Evolutionary conservation across 2,329 filamentous ascomycete genomes (phyloP), one percentile per base, ranked within the genome.

Genomic region (Fragosphaeria purpurea): DNA sequence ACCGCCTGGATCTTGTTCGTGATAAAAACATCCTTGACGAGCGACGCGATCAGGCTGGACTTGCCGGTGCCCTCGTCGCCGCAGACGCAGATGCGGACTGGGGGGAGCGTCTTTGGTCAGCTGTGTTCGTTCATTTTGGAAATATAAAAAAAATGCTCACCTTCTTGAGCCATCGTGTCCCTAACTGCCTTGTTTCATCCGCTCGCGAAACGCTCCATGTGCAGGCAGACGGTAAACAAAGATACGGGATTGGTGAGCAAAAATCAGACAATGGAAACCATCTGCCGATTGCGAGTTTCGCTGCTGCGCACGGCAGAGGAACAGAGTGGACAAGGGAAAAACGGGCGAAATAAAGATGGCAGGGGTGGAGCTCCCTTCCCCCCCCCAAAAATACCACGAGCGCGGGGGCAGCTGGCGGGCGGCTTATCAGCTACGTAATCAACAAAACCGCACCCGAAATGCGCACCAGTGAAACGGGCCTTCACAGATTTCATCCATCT

Each of bases 1-100:
- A 97, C 86, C 11, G 90, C 80, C 65, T 96, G 91, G 62, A 98
- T 96, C 72, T 94, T 95, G 69, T 87, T 88, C 57, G 86, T 88
- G 61, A 97, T 87, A 67, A 97, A 98, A 66, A 91, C 86, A 65
- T 96, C 91, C 65, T 97, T 97, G 65, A 98, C 91, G 40, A 98
- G 82, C 51, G 89, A 94, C 50, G 90, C 93, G 63, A 95, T 94
- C 66, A 95, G 77, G 67, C 87, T 93, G 53, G 86, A 93, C 71
- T 95, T 95, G 61, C 89, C 89, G n/a, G 86, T 89, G 60, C 86
- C 86, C 70, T 97, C 91, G 67, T 98, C 93, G 63, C 93, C 93
- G 71, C 90, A 96, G 53, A 97, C 88, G 67, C 89, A 95, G 62
- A 97, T 90, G 57, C 93, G 86, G 54, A 97, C 91, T 73, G 58